A percentile compares a stretch with the other conserved stretches of the same genome.
These are phyloP conservation scores for Moricandia arvensis DNA, from an alignment of 345 rosid genomes.

Conservation along the genomic window DNA sequence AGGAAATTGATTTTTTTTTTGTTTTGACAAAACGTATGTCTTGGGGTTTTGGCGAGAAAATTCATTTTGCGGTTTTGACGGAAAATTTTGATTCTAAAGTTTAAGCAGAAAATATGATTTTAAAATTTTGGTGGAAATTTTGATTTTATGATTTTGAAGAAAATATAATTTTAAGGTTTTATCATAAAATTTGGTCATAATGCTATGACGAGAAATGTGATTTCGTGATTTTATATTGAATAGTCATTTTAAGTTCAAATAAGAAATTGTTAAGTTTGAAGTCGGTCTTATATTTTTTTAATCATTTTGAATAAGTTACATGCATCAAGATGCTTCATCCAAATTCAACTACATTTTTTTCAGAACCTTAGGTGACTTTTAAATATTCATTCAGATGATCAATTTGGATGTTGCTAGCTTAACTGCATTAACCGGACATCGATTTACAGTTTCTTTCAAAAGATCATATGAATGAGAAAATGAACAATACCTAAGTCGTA, in stretches of 20 bases:
- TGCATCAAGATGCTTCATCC: not conserved
- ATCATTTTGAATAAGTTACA: not conserved
- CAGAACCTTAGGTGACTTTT: not conserved
- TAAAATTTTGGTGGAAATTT: not conserved
- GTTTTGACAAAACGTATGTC: not conserved
- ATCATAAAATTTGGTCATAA: not conserved
- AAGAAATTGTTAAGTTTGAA: not conserved
- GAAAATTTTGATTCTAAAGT: not conserved
- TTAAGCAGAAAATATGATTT: not conserved
- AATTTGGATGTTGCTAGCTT: not conserved
- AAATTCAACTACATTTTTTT: not conserved
- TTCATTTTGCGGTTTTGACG: not conserved
- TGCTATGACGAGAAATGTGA: not conserved
- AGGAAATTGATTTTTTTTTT: no score
- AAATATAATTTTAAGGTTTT: not conserved
- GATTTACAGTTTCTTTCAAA: not conserved
- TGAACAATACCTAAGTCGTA: not conserved
- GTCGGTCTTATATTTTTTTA: no score
- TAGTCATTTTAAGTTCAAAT: not conserved
- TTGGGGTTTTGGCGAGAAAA: not conserved
- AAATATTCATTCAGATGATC: not conserved
- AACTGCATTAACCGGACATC: not conserved
- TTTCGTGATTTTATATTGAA: not conserved
- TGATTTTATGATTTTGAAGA: not conserved
- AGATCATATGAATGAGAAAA: not conserved